These are phyloP conservation scores for Diaporthe sp. DNA, from an alignment of 2,329 filamentous ascomycete species.

Conservation along the genomic window DNA sequence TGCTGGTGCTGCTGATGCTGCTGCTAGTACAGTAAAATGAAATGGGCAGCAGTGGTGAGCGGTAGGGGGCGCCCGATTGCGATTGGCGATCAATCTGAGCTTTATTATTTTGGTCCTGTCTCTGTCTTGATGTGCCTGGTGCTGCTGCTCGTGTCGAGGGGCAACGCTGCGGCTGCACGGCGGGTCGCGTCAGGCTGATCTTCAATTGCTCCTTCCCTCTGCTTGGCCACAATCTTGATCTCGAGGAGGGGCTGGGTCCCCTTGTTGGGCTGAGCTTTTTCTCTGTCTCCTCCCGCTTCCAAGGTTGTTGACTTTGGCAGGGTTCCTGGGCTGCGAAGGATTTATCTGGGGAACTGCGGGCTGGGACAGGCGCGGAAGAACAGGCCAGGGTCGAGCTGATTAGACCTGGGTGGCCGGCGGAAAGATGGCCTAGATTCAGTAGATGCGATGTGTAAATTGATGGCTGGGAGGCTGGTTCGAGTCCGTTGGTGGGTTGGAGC, in stretches of 20 bases:
- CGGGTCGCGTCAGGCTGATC: constrained; percentile 33
- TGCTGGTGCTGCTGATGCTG: background rate
- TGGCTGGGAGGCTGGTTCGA: constrained; percentile 7
- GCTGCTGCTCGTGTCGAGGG: constrained; percentile 22
- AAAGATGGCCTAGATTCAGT: background rate
- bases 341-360: constrained; percentile 22
- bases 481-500: background rate
- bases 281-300: constrained; percentile 13
- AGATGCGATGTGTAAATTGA: background rate
- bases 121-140: background rate
- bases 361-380: constrained; percentile 3
- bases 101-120: constrained; percentile 27
- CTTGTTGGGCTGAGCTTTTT: constrained; percentile 6
- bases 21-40: background rate
- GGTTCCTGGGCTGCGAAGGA: constrained; percentile 25
- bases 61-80: constrained; percentile 20
- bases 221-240: constrained; percentile 18
- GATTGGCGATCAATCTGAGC: constrained; percentile 33
- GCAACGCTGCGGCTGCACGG: constrained; percentile 33
- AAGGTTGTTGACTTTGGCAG: constrained; percentile 25
- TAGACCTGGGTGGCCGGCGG: background rate
- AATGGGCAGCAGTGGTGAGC: constrained; percentile 5
- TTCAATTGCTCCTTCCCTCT: background rate
- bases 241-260: constrained; percentile 13
- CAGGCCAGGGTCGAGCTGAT: constrained; percentile 21